Percentiles rank a stretch among this genome's conserved stretches.
phyloP scores from a whole-genome alignment of 176 grass and related monocot species.

The Secale cereale region DNA sequence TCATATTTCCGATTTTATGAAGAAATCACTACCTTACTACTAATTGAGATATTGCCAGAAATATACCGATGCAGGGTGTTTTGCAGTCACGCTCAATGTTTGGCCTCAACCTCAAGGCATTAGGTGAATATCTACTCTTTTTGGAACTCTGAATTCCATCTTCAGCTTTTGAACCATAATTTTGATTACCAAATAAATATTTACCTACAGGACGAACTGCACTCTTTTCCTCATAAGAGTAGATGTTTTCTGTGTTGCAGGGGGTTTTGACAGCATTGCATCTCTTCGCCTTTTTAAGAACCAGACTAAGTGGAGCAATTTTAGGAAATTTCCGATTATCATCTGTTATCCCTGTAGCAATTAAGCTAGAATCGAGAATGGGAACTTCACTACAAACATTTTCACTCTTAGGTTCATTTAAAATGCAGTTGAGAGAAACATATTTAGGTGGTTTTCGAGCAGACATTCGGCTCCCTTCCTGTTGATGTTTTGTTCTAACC shows the following conservation, averaged over 20 bases:
- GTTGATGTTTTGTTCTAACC: constrained; percentile 17
- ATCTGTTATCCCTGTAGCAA: constrained; percentile 58
- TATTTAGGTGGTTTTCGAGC: constrained; percentile 78
- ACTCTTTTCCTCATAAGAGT: constrained; percentile 25
- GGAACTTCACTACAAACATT: constrained; percentile 33
- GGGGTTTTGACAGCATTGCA: constrained; percentile 25
- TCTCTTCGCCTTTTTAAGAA: constrained; percentile 78
- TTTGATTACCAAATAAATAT: constrained; percentile 3
- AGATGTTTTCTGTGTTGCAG: constrained; percentile 24
- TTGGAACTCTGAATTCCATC: constrained; percentile 24
- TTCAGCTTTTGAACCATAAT: constrained; percentile 22
- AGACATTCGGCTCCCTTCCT: constrained; percentile 33
- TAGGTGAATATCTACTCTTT: constrained; percentile 33
- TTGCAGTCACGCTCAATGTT: background rate
- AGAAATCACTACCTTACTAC: background rate
- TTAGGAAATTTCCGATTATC: constrained; percentile 73
- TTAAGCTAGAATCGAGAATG: constrained; percentile 58
- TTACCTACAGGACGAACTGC: constrained; percentile 23
- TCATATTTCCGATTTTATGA: constrained; percentile 35
- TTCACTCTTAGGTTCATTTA: constrained; percentile 50
- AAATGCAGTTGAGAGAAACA: constrained; percentile 74
- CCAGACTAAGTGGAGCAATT: constrained; percentile 73
- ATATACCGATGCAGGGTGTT: constrained; percentile 26
- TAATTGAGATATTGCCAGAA: constrained; percentile 23
- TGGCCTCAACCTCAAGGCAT: constrained; percentile 16